These are phyloP conservation scores for Trichophyton benhamiae DNA, from an alignment of 2,329 filamentous ascomycete species.

Conservation along the genomic window DNA sequence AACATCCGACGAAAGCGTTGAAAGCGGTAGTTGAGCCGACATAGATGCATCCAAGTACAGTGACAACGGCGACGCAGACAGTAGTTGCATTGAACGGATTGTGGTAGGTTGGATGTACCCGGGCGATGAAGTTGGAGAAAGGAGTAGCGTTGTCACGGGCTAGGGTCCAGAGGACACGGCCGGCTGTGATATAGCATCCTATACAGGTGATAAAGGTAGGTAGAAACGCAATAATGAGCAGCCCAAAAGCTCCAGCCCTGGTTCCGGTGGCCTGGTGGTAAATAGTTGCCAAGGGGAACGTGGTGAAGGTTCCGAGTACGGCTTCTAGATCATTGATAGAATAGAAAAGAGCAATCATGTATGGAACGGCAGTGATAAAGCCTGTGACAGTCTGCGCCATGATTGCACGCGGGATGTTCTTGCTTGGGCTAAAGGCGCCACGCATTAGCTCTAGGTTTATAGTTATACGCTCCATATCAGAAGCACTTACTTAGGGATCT, in stretches of 20 bases:
- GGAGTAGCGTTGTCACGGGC: constrained; percentile 46
- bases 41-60: constrained; percentile 45
- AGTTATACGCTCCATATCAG: background rate
- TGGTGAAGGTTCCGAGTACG: constrained; percentile 27
- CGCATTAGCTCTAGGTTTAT: background rate
- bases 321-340: constrained; percentile 35
- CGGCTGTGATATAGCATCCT: constrained; percentile 48
- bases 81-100: constrained; percentile 49
- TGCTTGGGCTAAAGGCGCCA: constrained; percentile 20
- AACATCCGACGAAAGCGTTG: constrained; percentile 46
- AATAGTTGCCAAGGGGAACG: constrained; percentile 38
- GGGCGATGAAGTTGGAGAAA: constrained; percentile 37
- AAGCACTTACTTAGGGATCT: constrained; percentile 39
- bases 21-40: constrained; percentile 45
- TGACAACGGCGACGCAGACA: constrained; percentile 41
- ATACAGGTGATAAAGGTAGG: constrained; percentile 42
- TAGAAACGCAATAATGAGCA: constrained; percentile 46
- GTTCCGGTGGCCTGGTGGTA: constrained; percentile 39
- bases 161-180: constrained; percentile 49
- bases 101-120: constrained; percentile 42
- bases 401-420: constrained; percentile 41
- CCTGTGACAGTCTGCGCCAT: constrained; percentile 38
- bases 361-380: constrained; percentile 36
- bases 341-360: constrained; percentile 42
- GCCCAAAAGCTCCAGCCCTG: constrained; percentile 42